These are phyloP conservation scores for Tricholoma sp. DNA, from an alignment of 768 basidiomycete genomes.

Conservation along the genomic window DNA sequence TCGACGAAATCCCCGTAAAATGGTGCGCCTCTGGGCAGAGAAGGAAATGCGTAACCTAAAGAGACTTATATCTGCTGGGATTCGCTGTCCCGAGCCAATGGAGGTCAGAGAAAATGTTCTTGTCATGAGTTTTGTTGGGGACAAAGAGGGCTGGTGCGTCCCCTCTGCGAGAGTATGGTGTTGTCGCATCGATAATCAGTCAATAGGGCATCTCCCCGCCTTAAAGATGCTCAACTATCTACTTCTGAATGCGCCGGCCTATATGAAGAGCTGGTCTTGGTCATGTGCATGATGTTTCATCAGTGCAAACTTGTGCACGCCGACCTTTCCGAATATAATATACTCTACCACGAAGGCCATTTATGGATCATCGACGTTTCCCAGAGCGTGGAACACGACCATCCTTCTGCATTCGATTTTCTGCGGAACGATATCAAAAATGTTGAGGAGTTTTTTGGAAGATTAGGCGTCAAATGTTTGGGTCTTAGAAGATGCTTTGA, in stretches of 20 bases:
- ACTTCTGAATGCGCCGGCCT: slow-evolving; percentile 47
- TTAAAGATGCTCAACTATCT: slow-evolving; percentile 77
- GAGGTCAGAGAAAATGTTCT: slow-evolving; percentile 97
- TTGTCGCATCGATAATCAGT: neutral
- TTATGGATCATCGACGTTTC: slow-evolving; percentile 97
- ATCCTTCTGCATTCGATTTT: slow-evolving; percentile 95
- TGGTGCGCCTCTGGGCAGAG: slow-evolving; percentile 98
- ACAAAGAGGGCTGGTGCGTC: slow-evolving; percentile 68
- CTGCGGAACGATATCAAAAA: slow-evolving; percentile 89
- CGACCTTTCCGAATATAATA: slow-evolving; percentile 97
- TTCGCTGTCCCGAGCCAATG: slow-evolving; percentile 82
- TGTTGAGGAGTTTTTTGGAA: slow-evolving; percentile 86
- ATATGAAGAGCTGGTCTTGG: slow-evolving; percentile 77
- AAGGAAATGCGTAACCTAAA: slow-evolving; percentile 98
- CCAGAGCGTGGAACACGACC: slow-evolving; percentile 97
- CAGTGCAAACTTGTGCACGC: slow-evolving; percentile 94
- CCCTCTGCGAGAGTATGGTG: slow-evolving; percentile 1
- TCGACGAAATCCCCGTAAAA: slow-evolving; percentile 92
- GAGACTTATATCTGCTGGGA: slow-evolving; percentile 75
- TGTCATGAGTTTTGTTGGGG: slow-evolving; percentile 91
- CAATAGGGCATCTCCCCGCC: slow-evolving; percentile 81
- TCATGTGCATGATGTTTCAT: slow-evolving; percentile 81
- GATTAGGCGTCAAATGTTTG: slow-evolving; percentile 68
- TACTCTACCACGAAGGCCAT: slow-evolving; percentile 79
- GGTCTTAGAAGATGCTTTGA: slow-evolving; percentile 84